phyloP scores from a whole-genome alignment of 2,329 filamentous ascomycete genomes.

The Pseudopithomyces maydicus region DNA sequence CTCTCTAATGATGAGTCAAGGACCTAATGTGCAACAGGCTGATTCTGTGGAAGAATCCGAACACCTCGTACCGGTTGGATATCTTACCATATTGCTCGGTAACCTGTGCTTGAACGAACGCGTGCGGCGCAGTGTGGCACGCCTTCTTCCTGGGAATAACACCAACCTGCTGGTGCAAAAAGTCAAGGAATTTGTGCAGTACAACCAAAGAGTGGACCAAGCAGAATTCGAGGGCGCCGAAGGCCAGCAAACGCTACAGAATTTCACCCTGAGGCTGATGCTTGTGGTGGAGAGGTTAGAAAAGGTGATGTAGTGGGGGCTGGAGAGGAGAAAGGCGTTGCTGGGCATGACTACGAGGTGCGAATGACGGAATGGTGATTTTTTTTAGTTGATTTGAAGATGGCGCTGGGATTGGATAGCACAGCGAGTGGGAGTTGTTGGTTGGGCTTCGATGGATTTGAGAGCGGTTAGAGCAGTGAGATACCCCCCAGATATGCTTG shows the following conservation, averaged over 20 bases:
- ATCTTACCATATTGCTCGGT: slow-evolving; percentile 81
- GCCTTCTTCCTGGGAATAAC: slow-evolving; percentile 51
- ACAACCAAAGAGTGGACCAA: slow-evolving; percentile 63
- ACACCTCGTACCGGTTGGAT: slow-evolving; percentile 83
- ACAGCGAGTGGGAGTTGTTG: neutral
- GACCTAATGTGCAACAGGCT: slow-evolving; percentile 47
- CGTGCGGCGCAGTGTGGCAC: slow-evolving; percentile 50
- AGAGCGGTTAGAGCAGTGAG: neutral
- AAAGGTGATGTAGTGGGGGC: slow-evolving; percentile 13
- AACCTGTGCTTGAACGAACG: slow-evolving; percentile 70
- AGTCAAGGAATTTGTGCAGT: slow-evolving; percentile 65
- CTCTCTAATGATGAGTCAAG: neutral
- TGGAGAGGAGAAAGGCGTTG: neutral
- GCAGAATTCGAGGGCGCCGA: slow-evolving; percentile 55
- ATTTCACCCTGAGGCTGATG: slow-evolving; percentile 60
- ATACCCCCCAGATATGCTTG: slow-evolving; percentile 7
- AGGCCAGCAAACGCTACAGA: slow-evolving; percentile 51
- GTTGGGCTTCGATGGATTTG: slow-evolving; percentile 1
- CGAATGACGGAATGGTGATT: neutral
- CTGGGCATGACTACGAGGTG: neutral
- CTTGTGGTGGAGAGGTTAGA: slow-evolving; percentile 56
- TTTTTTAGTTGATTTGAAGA: neutral
- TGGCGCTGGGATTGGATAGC: neutral
- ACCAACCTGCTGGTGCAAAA: slow-evolving; percentile 60
- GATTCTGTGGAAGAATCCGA: slow-evolving; percentile 70